Base-by-base conservation (phyloP, 768 basidiomycete genomes). In the Sarcodon sp. region DNA sequence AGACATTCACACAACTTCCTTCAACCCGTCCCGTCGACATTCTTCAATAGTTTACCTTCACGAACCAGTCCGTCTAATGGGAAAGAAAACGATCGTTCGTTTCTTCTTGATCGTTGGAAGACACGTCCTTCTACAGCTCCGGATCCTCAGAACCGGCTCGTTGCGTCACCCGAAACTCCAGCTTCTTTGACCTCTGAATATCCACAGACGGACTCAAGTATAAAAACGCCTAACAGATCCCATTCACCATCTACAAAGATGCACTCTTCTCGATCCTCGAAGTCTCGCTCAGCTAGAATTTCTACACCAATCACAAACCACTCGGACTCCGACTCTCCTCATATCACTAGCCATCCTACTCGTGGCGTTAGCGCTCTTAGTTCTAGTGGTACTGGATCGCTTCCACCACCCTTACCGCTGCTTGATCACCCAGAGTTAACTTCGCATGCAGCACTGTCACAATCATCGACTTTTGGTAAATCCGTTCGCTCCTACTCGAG, bases 341-440 rank as follows among this genome's bases (percentile, higher is more conserved):
- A 56, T 47, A 72, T 70, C 0, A 68, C 70, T 50, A 70, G 71
- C 7, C 50, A 62, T 33, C 62, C 61, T 6, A 67, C 69, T 15
- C 56, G 45, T 51, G 52, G 46, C 43, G 52, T 54, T 27, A 2
- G 4, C 45, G 55, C 54, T 33, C 44, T 50, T 45, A 50, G 54
- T 15, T 53, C 50, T 35, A 53, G 48, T 51, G 52, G 55, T 34
- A 52, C 53, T 58, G 60, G 54, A 57, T 61, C 53, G 52, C 57
- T 64, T 32, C 69, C 62, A 4, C 78, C 79, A 7, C 77, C 79
- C 11, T 55, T 80, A 34, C 77, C 78, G n/a, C 66, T 75, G 12
- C 67, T 79, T 31, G 62, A 70, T 47, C 79, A 66, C 51, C 66
- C 67, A 31, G 60, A 61, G 35, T 46, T 66, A 38, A 44, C 58